Percentiles rank a stretch among this genome's conserved stretches.
phyloP scores from a whole-genome alignment of 768 basidiomycete genomes.

The Dictyophora rubrovolvata region DNA sequence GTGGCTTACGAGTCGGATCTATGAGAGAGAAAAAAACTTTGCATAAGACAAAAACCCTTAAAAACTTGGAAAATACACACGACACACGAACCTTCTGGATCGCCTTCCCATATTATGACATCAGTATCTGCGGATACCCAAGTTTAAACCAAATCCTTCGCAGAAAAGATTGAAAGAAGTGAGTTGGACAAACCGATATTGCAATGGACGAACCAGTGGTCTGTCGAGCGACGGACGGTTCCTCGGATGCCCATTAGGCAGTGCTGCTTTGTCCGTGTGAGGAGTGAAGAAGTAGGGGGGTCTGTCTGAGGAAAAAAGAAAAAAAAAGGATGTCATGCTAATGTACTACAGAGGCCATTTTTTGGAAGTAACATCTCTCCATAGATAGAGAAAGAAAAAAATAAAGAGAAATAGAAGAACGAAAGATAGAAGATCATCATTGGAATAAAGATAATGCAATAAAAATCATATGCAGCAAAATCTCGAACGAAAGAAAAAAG shows the following conservation, averaged over 20 bases:
- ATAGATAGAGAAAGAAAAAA: background rate
- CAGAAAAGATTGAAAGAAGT: background rate
- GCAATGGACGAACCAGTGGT: slow-evolving; percentile 96
- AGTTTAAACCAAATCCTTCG: too few relatives aligned
- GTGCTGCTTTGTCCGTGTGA: slow-evolving; percentile 90
- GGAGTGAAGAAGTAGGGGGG: slow-evolving; percentile 72
- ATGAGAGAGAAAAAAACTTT: background rate
- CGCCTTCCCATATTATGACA: slow-evolving; percentile 94
- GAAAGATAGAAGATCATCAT: too few relatives aligned
- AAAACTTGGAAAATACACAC: background rate
- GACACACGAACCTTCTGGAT: slow-evolving; percentile 34
- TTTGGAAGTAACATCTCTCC: background rate
- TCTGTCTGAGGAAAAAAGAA: slow-evolving; percentile 46
- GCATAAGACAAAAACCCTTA: background rate
- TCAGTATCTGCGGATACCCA: slow-evolving; percentile 62
- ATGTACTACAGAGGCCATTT: background rate
- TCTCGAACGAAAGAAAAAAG: background rate
- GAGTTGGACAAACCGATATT: slow-evolving; percentile 69
- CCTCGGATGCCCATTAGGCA: slow-evolving; percentile 96
- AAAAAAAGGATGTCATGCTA: slow-evolving; percentile 8
- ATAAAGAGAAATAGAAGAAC: too few relatives aligned
- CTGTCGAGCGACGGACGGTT: slow-evolving; percentile 88
- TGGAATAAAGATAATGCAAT: background rate
- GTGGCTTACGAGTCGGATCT: slow-evolving; percentile 82
- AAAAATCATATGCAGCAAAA: background rate